Conservation (phyloP, 2,329 filamentous ascomycete species). For the Xylaria hypoxylon region DNA sequence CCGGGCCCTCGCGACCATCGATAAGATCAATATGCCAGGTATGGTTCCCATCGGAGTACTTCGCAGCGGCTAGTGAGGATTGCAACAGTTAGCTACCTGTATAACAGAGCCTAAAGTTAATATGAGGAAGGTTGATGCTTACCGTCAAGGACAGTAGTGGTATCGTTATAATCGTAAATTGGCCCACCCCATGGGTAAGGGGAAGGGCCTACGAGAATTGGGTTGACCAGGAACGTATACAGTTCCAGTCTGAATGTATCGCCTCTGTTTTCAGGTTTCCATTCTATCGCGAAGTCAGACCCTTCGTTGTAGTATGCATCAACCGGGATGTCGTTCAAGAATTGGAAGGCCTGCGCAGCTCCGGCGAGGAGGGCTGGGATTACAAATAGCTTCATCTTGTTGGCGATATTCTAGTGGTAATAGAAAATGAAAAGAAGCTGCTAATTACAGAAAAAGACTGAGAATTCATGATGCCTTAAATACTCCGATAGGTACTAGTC, state of each 20-base stretch:
- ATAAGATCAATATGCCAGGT: conserved; percentile 32
- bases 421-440: not conserved
- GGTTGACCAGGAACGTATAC: conserved; percentile 22
- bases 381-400: conserved; percentile 25
- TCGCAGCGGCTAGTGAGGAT: conserved; percentile 24
- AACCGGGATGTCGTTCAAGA: conserved; percentile 30
- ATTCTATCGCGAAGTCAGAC: conserved; percentile 23
- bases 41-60: conserved; percentile 23
- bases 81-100: conserved; percentile 5
- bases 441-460: not conserved
- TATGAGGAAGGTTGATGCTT: not conserved
- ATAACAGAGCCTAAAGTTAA: not conserved
- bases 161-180: conserved; percentile 29
- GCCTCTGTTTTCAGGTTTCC: conserved; percentile 14
- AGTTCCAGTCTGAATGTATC: conserved; percentile 31
- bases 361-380: conserved; percentile 25
- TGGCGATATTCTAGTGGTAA: not conserved
- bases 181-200: not conserved
- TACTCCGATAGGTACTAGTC: conserved; percentile 12
- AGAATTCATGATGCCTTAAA: conserved; percentile 16
- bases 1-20: conserved; percentile 17
- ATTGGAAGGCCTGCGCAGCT: conserved; percentile 24
- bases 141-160: conserved; percentile 28
- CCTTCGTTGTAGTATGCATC: conserved; percentile 27
- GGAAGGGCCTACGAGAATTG: conserved; percentile 18